These are phyloP conservation scores for Aeminium ludgeri DNA, from an alignment of 495 filamentous ascomycete species.

Conservation along the genomic window DNA sequence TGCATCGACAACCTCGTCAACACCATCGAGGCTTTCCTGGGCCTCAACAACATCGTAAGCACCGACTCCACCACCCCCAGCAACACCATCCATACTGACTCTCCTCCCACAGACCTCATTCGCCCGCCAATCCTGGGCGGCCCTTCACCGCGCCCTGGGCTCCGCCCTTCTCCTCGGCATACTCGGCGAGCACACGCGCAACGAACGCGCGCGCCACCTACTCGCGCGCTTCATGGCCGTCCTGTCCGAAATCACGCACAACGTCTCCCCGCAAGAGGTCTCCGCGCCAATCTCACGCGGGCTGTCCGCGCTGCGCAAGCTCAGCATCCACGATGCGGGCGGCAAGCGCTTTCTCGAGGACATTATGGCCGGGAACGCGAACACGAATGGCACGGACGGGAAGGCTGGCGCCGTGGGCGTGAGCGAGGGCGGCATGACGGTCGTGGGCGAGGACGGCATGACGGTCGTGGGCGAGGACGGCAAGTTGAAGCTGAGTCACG, in stretches of 20 bases:
- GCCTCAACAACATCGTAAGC: constrained; percentile 40
- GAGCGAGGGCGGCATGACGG: neutral
- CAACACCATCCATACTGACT: neutral
- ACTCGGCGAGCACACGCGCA: constrained; percentile 33
- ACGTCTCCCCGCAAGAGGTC: constrained; percentile 23
- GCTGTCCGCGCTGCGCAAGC: constrained; percentile 18
- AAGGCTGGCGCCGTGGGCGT: no score
- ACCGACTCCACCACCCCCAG: neutral
- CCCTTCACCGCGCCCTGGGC: constrained; percentile 46
- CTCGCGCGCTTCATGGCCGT: constrained; percentile 21
- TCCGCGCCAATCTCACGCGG: constrained; percentile 23
- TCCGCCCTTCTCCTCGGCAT: constrained; percentile 50
- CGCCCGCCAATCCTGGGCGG: constrained; percentile 48
- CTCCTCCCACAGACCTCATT: constrained; percentile 31
- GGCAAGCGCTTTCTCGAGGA: no score
- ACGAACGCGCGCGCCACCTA: constrained; percentile 22
- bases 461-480: constrained; percentile 3
- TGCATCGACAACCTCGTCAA: constrained; percentile 48
- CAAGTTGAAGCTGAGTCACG: constrained; percentile 3
- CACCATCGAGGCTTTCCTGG: constrained; percentile 50
- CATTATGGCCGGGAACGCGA: no score
- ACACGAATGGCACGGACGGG: no score
- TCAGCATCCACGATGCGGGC: constrained; percentile 13
- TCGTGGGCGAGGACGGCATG: neutral
- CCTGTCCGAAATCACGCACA: constrained; percentile 21